phyloP scores from a whole-genome alignment of 305 asterid genomes.

The Fraxinus greggii region DNA sequence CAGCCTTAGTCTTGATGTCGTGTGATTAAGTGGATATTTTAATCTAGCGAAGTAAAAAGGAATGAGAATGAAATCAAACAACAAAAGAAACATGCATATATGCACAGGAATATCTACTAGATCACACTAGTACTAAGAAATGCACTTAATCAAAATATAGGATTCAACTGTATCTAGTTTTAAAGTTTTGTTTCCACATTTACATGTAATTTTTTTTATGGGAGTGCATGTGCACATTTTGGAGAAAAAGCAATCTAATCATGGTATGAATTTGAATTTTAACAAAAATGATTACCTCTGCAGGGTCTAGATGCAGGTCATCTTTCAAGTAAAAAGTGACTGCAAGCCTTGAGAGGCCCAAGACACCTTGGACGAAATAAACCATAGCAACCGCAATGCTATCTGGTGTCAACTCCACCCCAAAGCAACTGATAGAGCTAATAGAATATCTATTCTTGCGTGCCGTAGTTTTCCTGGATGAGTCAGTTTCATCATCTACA shows the following conservation, averaged over 20 bases:
- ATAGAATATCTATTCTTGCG: constrained; percentile 56
- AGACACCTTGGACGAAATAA: constrained; percentile 94
- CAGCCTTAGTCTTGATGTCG: not conserved
- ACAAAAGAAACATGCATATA: constrained; percentile 1
- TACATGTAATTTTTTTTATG: not conserved
- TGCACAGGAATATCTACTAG: constrained; percentile 7
- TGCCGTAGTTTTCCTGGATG: constrained; percentile 40
- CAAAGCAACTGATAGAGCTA: constrained; percentile 55
- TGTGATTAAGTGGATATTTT: not conserved
- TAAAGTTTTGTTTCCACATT: not conserved
- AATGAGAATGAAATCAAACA: not conserved
- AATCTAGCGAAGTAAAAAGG: not conserved
- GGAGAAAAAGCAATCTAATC: not conserved
- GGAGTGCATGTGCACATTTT: not conserved
- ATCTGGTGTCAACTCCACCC: constrained; percentile 86
- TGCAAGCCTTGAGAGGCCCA: constrained; percentile 87
- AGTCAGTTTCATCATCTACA: constrained; percentile 45
- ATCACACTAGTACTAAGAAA: not conserved
- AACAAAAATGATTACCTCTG: constrained; percentile 63
- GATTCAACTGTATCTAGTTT: not conserved
- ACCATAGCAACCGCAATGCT: constrained; percentile 95
- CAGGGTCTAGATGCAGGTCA: constrained; percentile 92
- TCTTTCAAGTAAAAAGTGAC: constrained; percentile 93
- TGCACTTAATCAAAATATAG: not conserved
- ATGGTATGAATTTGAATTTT: constrained; percentile 13